Conservation (phyloP, 768 basidiomycete genomes). For the Mrakia hoshinonis region DNA sequence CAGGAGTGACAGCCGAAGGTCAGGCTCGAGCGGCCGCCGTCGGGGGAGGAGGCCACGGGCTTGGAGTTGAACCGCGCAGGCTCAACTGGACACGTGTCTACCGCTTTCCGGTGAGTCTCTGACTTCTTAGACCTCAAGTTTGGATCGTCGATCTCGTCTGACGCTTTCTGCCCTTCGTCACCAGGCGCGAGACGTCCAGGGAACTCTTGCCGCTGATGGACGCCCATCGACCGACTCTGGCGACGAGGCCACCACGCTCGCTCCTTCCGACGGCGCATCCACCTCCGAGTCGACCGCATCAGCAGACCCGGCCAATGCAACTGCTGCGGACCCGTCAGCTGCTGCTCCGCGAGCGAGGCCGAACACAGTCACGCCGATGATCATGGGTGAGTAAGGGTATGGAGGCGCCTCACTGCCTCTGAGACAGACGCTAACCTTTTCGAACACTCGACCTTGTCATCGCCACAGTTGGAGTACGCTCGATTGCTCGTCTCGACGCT, state of each 20-base stretch:
- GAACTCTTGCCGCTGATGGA: slow-evolving; percentile 7
- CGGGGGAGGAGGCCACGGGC: not conserved
- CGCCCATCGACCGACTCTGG: not conserved
- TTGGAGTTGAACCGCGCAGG: not conserved
- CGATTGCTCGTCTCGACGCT: slow-evolving; percentile 10
- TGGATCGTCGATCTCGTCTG: not conserved
- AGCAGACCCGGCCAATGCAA: not conserved
- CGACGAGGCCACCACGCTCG: not conserved
- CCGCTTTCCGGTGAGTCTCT: slow-evolving; percentile 18
- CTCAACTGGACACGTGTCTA: slow-evolving; percentile 25
- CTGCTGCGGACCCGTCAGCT: not conserved
- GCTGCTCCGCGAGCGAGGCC: not conserved
- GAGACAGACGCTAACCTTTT: not conserved
- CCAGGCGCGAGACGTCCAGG: slow-evolving; percentile 9
- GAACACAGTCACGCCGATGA: slow-evolving; percentile 11
- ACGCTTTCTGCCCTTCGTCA: not conserved
- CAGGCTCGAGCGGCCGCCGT: not conserved
- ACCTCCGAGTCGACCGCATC: slow-evolving; percentile 5
- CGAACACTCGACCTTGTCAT: no score
- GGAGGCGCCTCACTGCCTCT: not conserved
- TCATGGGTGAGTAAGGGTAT: slow-evolving; percentile 10
- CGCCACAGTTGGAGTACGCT: slow-evolving; percentile 13
- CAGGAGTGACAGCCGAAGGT: not conserved
- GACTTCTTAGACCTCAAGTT: no score
- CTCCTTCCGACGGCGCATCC: slow-evolving; percentile 4